These are phyloP conservation scores for Colletotrichum sp. DNA, from an alignment of 2,329 filamentous ascomycete species.

Conservation along the genomic window DNA sequence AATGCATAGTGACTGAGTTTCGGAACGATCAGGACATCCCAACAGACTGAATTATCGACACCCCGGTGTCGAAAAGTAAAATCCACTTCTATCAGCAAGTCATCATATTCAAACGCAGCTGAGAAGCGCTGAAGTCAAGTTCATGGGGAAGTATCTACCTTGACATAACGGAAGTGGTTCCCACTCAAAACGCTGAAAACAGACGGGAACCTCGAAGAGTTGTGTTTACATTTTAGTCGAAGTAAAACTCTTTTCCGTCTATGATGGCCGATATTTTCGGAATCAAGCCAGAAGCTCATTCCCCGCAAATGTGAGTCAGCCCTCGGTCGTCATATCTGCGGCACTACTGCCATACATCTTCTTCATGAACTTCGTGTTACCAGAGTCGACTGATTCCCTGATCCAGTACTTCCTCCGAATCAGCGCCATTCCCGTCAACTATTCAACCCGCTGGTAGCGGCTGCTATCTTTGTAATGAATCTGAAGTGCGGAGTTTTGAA, in stretches of 20 bases:
- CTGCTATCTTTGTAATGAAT: too few relatives aligned
- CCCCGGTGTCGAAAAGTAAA: background rate
- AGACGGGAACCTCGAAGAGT: background rate
- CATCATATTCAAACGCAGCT: background rate
- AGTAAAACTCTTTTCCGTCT: background rate
- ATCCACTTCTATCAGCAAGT: background rate
- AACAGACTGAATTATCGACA: background rate
- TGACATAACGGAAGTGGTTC: background rate
- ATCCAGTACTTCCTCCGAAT: too few relatives aligned
- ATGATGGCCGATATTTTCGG: too few relatives aligned
- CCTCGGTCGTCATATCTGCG: too few relatives aligned
- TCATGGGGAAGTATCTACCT: background rate
- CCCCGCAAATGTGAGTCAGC: background rate
- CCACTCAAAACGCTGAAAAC: background rate
- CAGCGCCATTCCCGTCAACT: too few relatives aligned
- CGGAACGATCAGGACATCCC: background rate
- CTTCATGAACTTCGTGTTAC: too few relatives aligned
- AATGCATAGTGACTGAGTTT: background rate
- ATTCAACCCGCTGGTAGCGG: too few relatives aligned
- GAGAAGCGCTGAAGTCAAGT: background rate
- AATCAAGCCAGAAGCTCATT: background rate
- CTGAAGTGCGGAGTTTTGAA: too few relatives aligned
- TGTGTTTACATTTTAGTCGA: background rate
- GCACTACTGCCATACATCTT: too few relatives aligned
- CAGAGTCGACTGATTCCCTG: too few relatives aligned